Evolutionary conservation across 768 basidiomycete genomes (phyloP), one percentile per base, ranked within the genome.

Genomic region (Amanita thiersii): DNA sequence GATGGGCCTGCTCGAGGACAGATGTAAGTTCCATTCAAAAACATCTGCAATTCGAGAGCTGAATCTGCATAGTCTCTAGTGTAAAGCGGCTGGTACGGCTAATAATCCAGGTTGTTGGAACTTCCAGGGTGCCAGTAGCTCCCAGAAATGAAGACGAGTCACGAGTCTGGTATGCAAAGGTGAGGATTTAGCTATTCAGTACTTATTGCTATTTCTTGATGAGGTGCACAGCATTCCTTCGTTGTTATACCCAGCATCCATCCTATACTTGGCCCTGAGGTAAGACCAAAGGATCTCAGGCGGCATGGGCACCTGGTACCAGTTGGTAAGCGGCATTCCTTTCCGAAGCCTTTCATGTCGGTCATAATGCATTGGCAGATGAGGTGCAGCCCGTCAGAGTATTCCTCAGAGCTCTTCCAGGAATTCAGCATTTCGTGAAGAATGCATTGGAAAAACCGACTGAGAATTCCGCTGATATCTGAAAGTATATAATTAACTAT

Each of bases 71-170:
- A 40, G 40, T 32, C 45, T 54, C n/a, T 29, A 41, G 44, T 72
- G 71, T 85, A 41, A 76, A 77, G 60, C 75, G 67, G 50, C 61
- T 62, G 25, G 84, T 90, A 17, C 79, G 74, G 47, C 78, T 75
- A 3, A 71, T 93, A 3, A 68, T 92, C 25, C 88, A 92, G 53
- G 77, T 96, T 17, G 72, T 88, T 10, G 88, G 88, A 8, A 68
- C 73, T 35, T 69, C 73, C 34, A 72, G 63, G 36, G 58, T 74
- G 37, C 83, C 81, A 0, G 46, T 66, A 19, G 65, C 68, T 28
- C 79, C 81, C 14, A 68, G 68, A 47, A 68, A 78, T 37, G 57
- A 70, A 7, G 72, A 77, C 8, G 75, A 71, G 8, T 66, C 82
- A 20, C 66, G 75, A 29, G 52, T 59, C 12, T 94, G 90, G 90